phyloP scores from a whole-genome alignment of 148 eudicot species.

The Gaultheria prostrata region DNA sequence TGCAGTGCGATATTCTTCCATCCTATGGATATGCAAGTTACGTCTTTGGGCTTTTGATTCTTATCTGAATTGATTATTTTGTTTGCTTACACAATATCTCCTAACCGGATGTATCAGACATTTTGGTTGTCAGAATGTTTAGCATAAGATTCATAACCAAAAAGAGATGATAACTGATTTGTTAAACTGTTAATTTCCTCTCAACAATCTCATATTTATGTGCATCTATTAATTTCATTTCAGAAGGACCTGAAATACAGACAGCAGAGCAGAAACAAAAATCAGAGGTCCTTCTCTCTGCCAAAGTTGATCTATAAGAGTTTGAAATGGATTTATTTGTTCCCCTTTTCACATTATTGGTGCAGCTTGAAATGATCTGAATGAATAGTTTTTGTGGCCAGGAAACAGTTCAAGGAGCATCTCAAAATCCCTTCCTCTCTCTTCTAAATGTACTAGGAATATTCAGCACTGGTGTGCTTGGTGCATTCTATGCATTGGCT shows the following conservation, averaged over 20 bases:
- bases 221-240: conserved; percentile 16
- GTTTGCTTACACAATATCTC: background rate
- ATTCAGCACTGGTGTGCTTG: conserved; percentile 66
- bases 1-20: background rate
- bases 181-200: background rate
- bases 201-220: background rate
- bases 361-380: background rate
- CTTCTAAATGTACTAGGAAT: conserved; percentile 72
- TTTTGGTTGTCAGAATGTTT: background rate
- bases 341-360: background rate
- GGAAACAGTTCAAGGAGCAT: conserved; percentile 40
- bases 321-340: background rate
- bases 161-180: background rate
- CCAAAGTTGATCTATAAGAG: conserved; percentile 6
- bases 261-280: conserved; percentile 35
- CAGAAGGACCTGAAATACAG: conserved; percentile 39
- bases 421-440: conserved; percentile 55
- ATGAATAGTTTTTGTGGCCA: conserved; percentile 30
- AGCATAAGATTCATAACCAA: background rate
- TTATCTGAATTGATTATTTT: background rate
- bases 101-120: background rate
- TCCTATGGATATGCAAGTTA: background rate
- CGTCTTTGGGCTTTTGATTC: background rate
- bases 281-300: conserved; percentile 50
- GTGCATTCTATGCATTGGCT: conserved; percentile 69